Percentiles rank a stretch among this genome's conserved stretches.
Conservation (phyloP, 306 rosid species). For the Cicer bijugum region DNA sequence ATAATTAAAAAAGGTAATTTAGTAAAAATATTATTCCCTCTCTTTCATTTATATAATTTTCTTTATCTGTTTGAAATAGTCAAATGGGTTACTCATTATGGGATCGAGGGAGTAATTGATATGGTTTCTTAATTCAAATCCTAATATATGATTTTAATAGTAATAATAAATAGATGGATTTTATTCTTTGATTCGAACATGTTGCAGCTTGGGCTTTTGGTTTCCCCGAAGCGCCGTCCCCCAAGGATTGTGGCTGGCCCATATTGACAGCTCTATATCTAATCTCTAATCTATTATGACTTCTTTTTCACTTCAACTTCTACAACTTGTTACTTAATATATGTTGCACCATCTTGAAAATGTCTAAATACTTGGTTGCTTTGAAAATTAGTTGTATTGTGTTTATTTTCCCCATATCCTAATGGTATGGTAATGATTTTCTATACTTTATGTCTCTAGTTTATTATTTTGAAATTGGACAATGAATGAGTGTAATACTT, state of each 20-base stretch:
- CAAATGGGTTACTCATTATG: no score
- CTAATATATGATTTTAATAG: no score
- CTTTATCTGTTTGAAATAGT: no score
- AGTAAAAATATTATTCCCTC: no score
- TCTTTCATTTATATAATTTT: no score
- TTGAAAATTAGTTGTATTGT: not conserved
- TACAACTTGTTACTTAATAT: not conserved
- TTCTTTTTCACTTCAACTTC: not conserved
- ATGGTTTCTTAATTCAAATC: no score
- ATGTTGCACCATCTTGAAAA: not conserved
- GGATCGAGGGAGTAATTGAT: no score
- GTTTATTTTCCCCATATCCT: not conserved
- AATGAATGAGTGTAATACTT: not conserved
- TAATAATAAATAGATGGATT: no score
- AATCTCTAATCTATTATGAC: not conserved
- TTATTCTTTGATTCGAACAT: no score
- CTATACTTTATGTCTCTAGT: conserved; percentile 3
- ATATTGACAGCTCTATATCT: not conserved
- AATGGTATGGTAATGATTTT: conserved; percentile 1
- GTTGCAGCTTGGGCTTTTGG: not conserved
- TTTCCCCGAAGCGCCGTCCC: not conserved
- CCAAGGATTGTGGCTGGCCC: not conserved
- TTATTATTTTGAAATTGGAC: conserved; percentile 13
- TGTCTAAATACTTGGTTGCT: not conserved
- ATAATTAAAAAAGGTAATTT: no score